A percentile compares a stretch with the other conserved stretches of the same genome.
Conservation (phyloP, 352 stramenopile species). For the Pythium aphanidermatum region DNA sequence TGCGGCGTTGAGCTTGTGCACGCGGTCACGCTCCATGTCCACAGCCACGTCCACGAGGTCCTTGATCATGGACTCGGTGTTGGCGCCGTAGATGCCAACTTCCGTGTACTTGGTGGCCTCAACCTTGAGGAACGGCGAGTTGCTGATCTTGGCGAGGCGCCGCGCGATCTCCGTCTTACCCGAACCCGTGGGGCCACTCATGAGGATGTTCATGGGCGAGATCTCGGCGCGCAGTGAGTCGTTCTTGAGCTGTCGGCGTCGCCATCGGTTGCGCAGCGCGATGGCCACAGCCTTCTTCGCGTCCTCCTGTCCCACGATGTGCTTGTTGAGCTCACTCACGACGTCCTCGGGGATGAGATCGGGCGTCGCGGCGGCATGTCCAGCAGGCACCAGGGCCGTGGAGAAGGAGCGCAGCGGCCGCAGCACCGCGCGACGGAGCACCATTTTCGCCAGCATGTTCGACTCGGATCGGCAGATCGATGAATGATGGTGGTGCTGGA, state of each 20-base stretch:
- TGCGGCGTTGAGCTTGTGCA: constrained; percentile 79
- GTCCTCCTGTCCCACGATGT: constrained; percentile 96
- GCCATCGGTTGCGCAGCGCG: constrained; percentile 97
- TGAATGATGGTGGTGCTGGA: too few relatives aligned
- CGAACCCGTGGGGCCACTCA: constrained; percentile 98
- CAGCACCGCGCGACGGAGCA: not conserved
- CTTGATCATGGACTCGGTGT: constrained; percentile 98
- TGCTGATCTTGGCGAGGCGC: constrained; percentile 95
- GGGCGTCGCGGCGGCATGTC: not conserved
- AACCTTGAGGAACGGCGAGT: constrained; percentile 97
- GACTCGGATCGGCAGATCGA: too few relatives aligned
- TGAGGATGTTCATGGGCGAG: constrained; percentile 99
- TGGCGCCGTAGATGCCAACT: constrained; percentile 97
- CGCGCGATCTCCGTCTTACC: constrained; percentile 98
- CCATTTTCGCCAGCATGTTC: not conserved
- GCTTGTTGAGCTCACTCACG: constrained; percentile 91
- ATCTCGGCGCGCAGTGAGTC: constrained; percentile 83
- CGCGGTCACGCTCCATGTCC: constrained; percentile 76
- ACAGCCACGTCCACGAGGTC: constrained; percentile 96
- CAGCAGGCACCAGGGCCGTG: constrained; percentile 3
- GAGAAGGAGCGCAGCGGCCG: not conserved
- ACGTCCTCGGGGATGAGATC: constrained; percentile 89
- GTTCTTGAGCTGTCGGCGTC: constrained; percentile 90
- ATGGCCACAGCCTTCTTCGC: constrained; percentile 98
- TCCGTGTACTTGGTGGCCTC: constrained; percentile 99